phyloP scores from a whole-genome alignment of 805 yeast species.

The Metschnikowia bowlesiae region DNA sequence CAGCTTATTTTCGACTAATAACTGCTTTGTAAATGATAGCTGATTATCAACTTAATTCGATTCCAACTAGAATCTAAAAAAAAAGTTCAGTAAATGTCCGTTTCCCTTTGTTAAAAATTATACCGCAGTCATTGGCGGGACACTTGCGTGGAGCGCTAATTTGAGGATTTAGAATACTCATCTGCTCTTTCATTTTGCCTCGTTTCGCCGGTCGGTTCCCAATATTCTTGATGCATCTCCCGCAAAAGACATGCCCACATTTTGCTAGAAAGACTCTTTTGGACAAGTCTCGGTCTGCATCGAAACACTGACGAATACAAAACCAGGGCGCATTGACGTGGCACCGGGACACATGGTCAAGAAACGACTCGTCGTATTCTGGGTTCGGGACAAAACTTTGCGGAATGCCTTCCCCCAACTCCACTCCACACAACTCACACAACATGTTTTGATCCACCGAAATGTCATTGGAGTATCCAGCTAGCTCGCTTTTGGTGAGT shows the following conservation, averaged over 20 bases:
- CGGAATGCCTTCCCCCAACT: slow-evolving; percentile 72
- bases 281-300: slow-evolving; percentile 56
- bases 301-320: slow-evolving; percentile 45
- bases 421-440: slow-evolving; percentile 67
- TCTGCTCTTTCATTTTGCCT: slow-evolving; percentile 10
- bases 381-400: slow-evolving; percentile 39
- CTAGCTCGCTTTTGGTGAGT: slow-evolving; percentile 19
- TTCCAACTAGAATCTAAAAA: slow-evolving; percentile 1
- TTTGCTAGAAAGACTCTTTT: slow-evolving; percentile 56
- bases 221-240: slow-evolving; percentile 73
- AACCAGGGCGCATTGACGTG: slow-evolving; percentile 64
- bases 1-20: neutral
- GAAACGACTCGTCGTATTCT: slow-evolving; percentile 25
- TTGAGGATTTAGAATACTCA: slow-evolving; percentile 31
- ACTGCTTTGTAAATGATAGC: neutral
- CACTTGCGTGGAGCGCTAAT: slow-evolving; percentile 55
- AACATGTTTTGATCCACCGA: slow-evolving; percentile 16
- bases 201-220: slow-evolving; percentile 37
- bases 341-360: slow-evolving; percentile 21
- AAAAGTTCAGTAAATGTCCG: slow-evolving; percentile 53
- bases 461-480: slow-evolving; percentile 32
- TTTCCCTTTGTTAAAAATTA: slow-evolving; percentile 40
- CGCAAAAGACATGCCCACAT: slow-evolving; percentile 88
- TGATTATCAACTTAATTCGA: neutral
- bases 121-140: slow-evolving; percentile 49